phyloP scores from a whole-genome alignment of 148 eudicot species.

The Rhododendron henanense region DNA sequence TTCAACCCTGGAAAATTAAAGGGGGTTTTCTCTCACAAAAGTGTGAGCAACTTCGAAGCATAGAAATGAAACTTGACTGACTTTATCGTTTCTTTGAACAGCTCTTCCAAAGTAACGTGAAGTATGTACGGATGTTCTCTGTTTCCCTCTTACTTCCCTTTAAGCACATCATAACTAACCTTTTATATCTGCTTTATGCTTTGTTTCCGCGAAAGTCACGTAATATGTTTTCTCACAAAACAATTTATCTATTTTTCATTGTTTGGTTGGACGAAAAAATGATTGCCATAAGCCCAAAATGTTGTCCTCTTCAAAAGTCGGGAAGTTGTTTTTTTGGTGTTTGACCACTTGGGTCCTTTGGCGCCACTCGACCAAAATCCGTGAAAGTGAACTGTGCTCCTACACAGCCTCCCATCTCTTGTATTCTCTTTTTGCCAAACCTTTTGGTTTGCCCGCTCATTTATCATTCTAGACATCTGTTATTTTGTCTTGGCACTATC shows the following conservation, averaged over 20 bases:
- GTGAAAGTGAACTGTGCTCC: neutral
- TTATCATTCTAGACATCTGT: no score
- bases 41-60: neutral
- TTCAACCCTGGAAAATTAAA: neutral
- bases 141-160: neutral
- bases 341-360: neutral
- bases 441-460: neutral
- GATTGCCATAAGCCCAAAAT: neutral
- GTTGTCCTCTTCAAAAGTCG: neutral
- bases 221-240: no score
- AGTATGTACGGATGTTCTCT: neutral
- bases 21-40: neutral
- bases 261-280: neutral
- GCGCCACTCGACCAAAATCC: neutral
- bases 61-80: neutral
- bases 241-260: no score
- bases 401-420: neutral
- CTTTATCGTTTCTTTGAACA: neutral
- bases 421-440: neutral
- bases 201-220: neutral
- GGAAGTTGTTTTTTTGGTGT: neutral
- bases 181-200: neutral
- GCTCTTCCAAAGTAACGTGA: neutral
- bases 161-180: neutral
- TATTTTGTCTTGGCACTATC: no score